phyloP scores from a whole-genome alignment of 2,329 filamentous ascomycete genomes.

The Phymatotrichopsis omnivora region DNA sequence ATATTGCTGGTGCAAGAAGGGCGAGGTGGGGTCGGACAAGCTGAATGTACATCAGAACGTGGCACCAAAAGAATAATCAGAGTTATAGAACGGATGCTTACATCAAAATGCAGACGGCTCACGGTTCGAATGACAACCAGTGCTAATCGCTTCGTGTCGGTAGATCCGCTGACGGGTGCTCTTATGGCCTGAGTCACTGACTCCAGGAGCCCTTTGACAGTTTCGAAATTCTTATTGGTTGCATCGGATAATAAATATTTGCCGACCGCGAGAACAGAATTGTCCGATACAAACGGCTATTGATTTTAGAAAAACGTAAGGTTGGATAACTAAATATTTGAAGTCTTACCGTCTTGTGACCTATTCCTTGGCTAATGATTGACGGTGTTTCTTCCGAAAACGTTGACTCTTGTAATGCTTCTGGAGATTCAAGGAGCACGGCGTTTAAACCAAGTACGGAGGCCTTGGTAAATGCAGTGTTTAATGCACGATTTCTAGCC shows the following conservation, averaged over 20 bases:
- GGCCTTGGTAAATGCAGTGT: conserved; percentile 61
- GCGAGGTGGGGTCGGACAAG: conserved; percentile 71
- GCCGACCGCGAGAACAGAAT: conserved; percentile 77
- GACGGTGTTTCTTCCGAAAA: conserved; percentile 64
- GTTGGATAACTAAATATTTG: conserved; percentile 7
- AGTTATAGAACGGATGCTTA: conserved; percentile 1
- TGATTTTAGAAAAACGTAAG: conserved; percentile 1
- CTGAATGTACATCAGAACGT: conserved; percentile 35
- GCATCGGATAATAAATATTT: conserved; percentile 68
- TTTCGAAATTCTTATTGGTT: conserved; percentile 60
- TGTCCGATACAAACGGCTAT: conserved; percentile 75
- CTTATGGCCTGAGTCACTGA: conserved; percentile 63
- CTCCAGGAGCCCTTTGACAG: conserved; percentile 68
- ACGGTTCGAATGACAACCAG: conserved; percentile 83
- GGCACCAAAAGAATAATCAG: too few species aligned
- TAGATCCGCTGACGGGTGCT: conserved; percentile 35
- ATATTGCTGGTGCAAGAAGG: conserved; percentile 71
- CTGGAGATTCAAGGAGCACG: conserved; percentile 69
- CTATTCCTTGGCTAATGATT: conserved; percentile 71
- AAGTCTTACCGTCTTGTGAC: conserved; percentile 58
- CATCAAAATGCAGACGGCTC: conserved; percentile 60
- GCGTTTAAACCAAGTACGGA: conserved; percentile 84
- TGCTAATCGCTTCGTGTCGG: conserved; percentile 71
- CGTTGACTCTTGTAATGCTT: conserved; percentile 53
- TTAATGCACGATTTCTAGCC: conserved; percentile 66